phyloP scores from a whole-genome alignment of 2,329 filamentous ascomycete species.

The Cladophialophora chaetospira region DNA sequence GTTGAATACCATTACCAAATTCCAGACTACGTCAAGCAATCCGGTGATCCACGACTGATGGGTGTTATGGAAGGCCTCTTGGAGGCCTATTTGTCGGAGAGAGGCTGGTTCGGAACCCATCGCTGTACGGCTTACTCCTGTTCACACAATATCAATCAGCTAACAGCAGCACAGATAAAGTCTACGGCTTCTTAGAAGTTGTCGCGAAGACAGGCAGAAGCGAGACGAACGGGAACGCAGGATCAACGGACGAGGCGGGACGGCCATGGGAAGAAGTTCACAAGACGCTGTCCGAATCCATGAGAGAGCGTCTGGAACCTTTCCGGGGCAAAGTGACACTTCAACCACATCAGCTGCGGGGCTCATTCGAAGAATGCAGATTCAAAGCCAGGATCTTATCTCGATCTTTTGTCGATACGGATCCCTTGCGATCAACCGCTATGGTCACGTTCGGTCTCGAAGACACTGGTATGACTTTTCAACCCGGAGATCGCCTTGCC shows the following conservation, averaged over 20 bases:
- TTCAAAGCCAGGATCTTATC: conserved; percentile 23
- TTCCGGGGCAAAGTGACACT: conserved; percentile 22
- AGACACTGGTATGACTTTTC: conserved; percentile 21
- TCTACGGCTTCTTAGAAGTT: conserved; percentile 24
- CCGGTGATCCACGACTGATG: conserved; percentile 22
- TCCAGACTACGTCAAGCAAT: conserved; percentile 18
- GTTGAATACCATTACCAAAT: conserved; percentile 24
- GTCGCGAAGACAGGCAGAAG: conserved; percentile 24
- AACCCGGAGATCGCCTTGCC: conserved; percentile 21
- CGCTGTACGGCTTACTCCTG: not conserved
- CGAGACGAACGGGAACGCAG: conserved; percentile 25
- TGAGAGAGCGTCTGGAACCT: conserved; percentile 22
- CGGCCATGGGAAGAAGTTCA: conserved; percentile 25
- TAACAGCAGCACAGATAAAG: conserved; percentile 13
- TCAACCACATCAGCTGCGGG: conserved; percentile 18
- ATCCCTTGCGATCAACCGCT: conserved; percentile 13
- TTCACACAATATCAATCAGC: not conserved
- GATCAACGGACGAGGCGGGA: conserved; percentile 15
- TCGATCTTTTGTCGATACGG: conserved; percentile 15
- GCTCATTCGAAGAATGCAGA: conserved; percentile 23
- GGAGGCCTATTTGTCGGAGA: conserved; percentile 20
- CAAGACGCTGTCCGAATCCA: conserved; percentile 24
- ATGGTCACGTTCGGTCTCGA: conserved; percentile 23
- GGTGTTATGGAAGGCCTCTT: conserved; percentile 25
- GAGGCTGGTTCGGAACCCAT: conserved; percentile 24